Evolutionary conservation across 768 basidiomycete genomes (phyloP), one percentile per base, ranked within the genome.

Genomic region (Tephrocybe sp.): DNA sequence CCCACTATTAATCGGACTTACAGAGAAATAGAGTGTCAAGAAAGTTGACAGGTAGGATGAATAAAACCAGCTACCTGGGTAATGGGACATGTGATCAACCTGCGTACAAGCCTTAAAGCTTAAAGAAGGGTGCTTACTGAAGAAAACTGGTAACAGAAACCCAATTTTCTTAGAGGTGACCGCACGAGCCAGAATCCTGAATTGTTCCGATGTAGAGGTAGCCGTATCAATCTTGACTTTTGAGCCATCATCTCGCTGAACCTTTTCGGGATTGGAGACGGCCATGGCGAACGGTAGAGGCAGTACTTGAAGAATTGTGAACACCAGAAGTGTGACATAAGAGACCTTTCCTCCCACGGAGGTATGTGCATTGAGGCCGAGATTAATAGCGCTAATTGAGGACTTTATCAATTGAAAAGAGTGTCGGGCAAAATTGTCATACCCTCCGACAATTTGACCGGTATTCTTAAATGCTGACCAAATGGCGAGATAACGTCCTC

Each of bases 21-120:
- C 59, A 21, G 57, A 53, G 25, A 60, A 58, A 36, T 58, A 58
- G 8, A 60, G 44, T 8, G 58, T 59, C 45, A 57, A 50, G 54
- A 57, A 62, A 9, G 59, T 62, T 3, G 59, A 58, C 9, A 56
- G 28, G 24, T 60, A 62, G 12, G 53, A 55, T 55, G 57, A 62
- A 21, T 58, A 62, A 32, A 62, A 57, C 55, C 58, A 62, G 37
- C 55, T 60, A 26, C 55, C 61, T 58, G 32, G 39, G n/a, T n/a
- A n/a, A n/a, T n/a, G n/a, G n/a, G n/a, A n/a, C n/a, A n/a, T n/a
- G n/a, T n/a, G n/a, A n/a, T n/a, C n/a, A n/a, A n/a, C n/a, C n/a
- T n/a, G n/a, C n/a, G n/a, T n/a, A n/a, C n/a, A n/a, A n/a, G n/a
- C n/a, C n/a, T n/a, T n/a, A n/a, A n/a, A n/a, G n/a, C n/a, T n/a